Base-by-base conservation (phyloP, 441 rosid species). In the Populus hybrid region DNA sequence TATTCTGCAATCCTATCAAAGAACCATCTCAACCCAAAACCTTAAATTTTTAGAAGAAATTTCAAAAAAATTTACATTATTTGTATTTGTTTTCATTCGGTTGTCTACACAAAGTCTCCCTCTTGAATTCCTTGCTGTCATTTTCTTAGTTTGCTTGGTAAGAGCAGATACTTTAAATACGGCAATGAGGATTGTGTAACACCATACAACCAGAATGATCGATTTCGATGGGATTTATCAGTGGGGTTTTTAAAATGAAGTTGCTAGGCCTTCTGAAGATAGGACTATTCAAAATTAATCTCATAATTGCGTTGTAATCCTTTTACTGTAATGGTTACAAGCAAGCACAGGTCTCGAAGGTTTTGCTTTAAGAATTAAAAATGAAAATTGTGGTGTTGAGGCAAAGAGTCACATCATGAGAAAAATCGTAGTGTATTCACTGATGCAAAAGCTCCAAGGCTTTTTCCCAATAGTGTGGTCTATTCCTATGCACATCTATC, bases 401-500 rank as follows among this genome's bases (percentile, higher is more conserved):
- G 57, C 57, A 16, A 46, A 16, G 59, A 50, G 5, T n/a, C 0
- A 5, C 5, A 50, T 50, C 59, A 5, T 50, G 6, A 11, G 8
- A 7, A 53, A 5, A 19, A 59, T 18, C 16, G 57, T 3, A 1
- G 57, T 46, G 19, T 9, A 63, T 38, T 42, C 75, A 80, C 67
- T 69, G 75, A 68, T 79, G 88, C 76, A 93, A 67, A 78, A 91
- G 84, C 84, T 85, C 89, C 69, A 91, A 80, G 72, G 98, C 96
- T 82, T 85, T 87, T 7, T 78, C 8, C 83, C n/a, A n/a, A 91
- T 79, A 71, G 91, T 90, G 63, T n/a, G 80, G 83, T 66, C 81
- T 89, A 65, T 91, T 90, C 84, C 93, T 88, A 75, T 81, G 76
- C 38, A 90, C 83, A 80, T 92, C 90, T 59, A 95, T 75, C 34